Evolutionary conservation across 2,329 filamentous ascomycete genomes (phyloP), one percentile per base, ranked within the genome.

Genomic region (Fusarium nematophilum): DNA sequence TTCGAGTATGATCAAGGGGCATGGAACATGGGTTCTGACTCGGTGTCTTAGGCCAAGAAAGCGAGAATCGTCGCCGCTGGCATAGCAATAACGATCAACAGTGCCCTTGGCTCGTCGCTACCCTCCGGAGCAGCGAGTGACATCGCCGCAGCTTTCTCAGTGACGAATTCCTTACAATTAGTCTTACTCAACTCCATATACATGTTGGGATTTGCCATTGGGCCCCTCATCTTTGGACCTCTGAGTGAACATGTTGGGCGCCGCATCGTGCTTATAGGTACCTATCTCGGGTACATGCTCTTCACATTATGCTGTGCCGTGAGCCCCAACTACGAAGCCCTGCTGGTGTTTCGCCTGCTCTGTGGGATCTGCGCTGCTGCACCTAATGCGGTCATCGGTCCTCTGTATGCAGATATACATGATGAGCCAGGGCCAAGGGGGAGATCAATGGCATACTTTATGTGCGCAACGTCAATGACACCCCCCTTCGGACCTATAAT

Each of bases 351-450:
- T 46, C 74, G 80, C 0, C 70, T 80, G 0, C 50, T 81, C 1
- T 71, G 70, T 11, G 79, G 80, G 0, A 69, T 75, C 2, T 72
- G 70, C 34, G 79, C 73, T 0, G 73, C 76, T 3, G 73, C 76
- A 0, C 78, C 79, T 0, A 75, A 76, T 36, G 74, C 79, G 0
- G 74, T 81, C 4, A 70, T 78, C 1, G 77, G 78, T 0, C 78
- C 83, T 2, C 59, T 81, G 0, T 80, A 76, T 58, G 76, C 78
- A 1, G 80, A 82, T 57, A 66, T 81, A 13, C 81, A 79, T 49
- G 62, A 65, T 5, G 75, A 81, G 43, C 59, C 66, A 2, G 53
- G 52, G 6, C 48, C 56, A 0, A 57, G 76, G 29, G 71, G 71
- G 6, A 70, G 75, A 23, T 78, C 77, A 0, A 60, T 74, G 39